A percentile compares a stretch with the other conserved stretches of the same genome.
phyloP scores from a whole-genome alignment of 441 rosid genomes.

The Pelargonium australe region DNA sequence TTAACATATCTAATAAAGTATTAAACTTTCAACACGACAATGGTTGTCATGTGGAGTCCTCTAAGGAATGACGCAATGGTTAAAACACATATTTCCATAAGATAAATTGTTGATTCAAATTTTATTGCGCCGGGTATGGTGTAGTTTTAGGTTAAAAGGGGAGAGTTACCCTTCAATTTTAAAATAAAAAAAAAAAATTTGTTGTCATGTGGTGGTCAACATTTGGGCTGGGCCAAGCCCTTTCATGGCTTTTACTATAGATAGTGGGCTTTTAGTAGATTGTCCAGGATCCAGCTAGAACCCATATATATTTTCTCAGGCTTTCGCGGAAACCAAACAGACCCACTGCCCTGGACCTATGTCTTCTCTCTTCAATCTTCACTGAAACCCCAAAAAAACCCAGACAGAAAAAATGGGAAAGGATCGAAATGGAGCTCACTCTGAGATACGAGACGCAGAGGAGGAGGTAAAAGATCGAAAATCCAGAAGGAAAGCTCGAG shows the following conservation, averaged over 20 bases:
- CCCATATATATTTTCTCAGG: neutral
- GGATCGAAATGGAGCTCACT: slow-evolving; percentile 9
- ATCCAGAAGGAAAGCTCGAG: slow-evolving; percentile 19
- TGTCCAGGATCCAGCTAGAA: no score
- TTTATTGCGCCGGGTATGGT: no score
- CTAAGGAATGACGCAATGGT: no score
- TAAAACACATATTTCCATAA: no score
- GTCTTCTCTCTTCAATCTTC: neutral
- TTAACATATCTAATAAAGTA: no score
- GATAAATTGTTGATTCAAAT: no score
- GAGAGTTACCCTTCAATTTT: no score
- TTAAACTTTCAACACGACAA: no score
- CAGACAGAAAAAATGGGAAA: neutral
- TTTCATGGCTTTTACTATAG: neutral
- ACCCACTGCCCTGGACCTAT: neutral
- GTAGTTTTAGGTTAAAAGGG: no score
- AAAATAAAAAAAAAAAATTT: no score
- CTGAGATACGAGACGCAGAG: slow-evolving; percentile 12
- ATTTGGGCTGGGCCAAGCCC: neutral
- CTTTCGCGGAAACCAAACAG: slow-evolving; percentile 2
- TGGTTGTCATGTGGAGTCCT: no score
- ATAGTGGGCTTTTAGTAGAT: neutral
- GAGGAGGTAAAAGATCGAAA: slow-evolving; percentile 26
- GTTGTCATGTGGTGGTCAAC: neutral
- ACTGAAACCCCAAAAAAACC: neutral